Evolutionary conservation across 805 yeast genomes (phyloP), one percentile per base, ranked within the genome.

Genomic region (Zygoascus tannicola): DNA sequence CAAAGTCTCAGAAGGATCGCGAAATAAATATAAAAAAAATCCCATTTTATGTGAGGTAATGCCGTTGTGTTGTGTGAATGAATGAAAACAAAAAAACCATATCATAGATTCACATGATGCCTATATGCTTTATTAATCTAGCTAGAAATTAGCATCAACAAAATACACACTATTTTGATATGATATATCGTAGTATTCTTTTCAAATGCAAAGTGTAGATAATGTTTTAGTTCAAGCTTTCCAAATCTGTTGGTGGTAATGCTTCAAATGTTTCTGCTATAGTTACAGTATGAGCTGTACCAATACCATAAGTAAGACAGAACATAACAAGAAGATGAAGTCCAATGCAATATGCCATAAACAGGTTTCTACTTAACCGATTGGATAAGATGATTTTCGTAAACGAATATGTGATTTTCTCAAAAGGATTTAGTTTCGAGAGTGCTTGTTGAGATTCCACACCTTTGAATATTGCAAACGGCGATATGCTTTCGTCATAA

Each of bases 401-500:
- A 48, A 83, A 70, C 45, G 79, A 76, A 47, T 79, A 76, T 50
- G 81, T 82, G n/a, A 84, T 63, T 47, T 94, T 70, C 54, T 92
- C 97, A 45, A 83, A 58, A 1, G 92, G 83, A 1, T 88, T 78
- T 59, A 87, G 68, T 39, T 76, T 73, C 5, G 87, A 76, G 41
- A 74, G 72, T 38, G 83, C 80, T 51, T 95, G 69, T 54, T 81
- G 86, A 30, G 82, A 75, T 57, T 86, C 96, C 50, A 78, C 68
- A 37, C 78, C 73, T 54, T 94, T 74, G 63, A 90, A 85, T 55
- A 78, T 82, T 52, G 84, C 90, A 48, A 87, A 76, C 26, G 95
- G 94, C 53, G 86, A 87, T 38, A 86, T 65, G 40, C 80, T 80
- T 41, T 81, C 79, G 53, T 86, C 95, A 65, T 84, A 87, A 40